These are phyloP conservation scores for Blastomyces percursus DNA, from an alignment of 2,329 filamentous ascomycete species.

Conservation along the genomic window DNA sequence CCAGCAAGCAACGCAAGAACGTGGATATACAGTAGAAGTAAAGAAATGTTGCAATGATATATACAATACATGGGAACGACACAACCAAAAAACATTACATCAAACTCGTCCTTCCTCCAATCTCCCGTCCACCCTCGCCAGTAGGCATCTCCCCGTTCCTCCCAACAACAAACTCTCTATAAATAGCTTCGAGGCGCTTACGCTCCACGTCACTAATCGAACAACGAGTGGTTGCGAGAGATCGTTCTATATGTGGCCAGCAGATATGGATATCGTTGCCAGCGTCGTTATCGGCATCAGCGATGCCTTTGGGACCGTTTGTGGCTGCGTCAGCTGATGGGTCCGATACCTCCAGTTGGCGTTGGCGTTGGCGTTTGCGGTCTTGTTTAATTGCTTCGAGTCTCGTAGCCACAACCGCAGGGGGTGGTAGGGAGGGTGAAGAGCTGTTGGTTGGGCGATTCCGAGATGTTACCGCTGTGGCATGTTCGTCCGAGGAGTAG, in stretches of 20 bases:
- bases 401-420: slow-evolving; percentile 68
- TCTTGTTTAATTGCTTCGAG: slow-evolving; percentile 66
- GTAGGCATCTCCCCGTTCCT: slow-evolving; percentile 91
- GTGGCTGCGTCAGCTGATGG: slow-evolving; percentile 8
- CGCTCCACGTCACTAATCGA: slow-evolving; percentile 75
- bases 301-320: slow-evolving; percentile 15
- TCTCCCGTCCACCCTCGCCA: slow-evolving; percentile 81
- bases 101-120: slow-evolving; percentile 83
- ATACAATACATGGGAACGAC: not conserved
- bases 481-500: slow-evolving; percentile 51
- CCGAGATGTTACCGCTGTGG: slow-evolving; percentile 35
- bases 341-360: slow-evolving; percentile 29
- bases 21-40: not conserved
- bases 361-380: slow-evolving; percentile 49
- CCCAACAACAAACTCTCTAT: slow-evolving; percentile 83
- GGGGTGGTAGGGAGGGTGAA: slow-evolving; percentile 55
- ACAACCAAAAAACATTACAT: slow-evolving; percentile 50
- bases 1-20: not conserved
- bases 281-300: slow-evolving; percentile 21
- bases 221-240: slow-evolving; percentile 63
- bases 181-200: slow-evolving; percentile 64
- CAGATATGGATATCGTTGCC: slow-evolving; percentile 64
- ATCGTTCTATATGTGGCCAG: slow-evolving; percentile 73
- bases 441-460: slow-evolving; percentile 29
- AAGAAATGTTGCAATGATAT: not conserved